These are phyloP conservation scores for Penicillium sp. DNA, from an alignment of 2,329 filamentous ascomycete species.

Conservation along the genomic window DNA sequence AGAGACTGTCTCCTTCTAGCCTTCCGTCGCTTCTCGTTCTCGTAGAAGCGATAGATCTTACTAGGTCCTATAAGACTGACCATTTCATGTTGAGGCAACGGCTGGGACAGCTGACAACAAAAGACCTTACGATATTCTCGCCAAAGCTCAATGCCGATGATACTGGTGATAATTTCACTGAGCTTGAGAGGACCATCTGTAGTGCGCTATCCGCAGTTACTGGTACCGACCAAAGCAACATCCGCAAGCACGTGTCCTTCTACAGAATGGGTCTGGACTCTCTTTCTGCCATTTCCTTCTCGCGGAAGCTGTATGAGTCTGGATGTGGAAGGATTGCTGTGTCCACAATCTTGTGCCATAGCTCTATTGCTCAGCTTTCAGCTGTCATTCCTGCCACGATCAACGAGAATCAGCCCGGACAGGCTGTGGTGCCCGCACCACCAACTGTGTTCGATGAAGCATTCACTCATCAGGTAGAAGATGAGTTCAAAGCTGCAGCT, in stretches of 20 bases:
- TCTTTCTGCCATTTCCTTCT: constrained; percentile 71
- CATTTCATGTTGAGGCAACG: constrained; percentile 49
- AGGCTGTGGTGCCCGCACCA: neutral
- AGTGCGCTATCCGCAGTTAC: constrained; percentile 53
- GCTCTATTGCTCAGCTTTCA: constrained; percentile 63
- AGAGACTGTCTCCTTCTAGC: constrained; percentile 70
- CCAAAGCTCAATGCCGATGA: constrained; percentile 25
- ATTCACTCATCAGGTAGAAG: constrained; percentile 30
- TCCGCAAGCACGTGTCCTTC: constrained; percentile 68
- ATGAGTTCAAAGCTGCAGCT: constrained; percentile 31
- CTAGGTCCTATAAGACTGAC: constrained; percentile 72
- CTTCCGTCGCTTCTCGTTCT: constrained; percentile 72
- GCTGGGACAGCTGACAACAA: constrained; percentile 48
- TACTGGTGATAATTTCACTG: constrained; percentile 47
- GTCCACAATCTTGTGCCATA: constrained; percentile 65
- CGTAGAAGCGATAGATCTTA: constrained; percentile 66
- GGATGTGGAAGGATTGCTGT: constrained; percentile 57
- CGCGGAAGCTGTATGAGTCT: constrained; percentile 52
- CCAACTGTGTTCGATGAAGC: constrained; percentile 19
- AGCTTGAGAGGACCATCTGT: constrained; percentile 57
- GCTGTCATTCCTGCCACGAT: constrained; percentile 16
- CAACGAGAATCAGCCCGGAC: neutral
- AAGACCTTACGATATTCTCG: constrained; percentile 45
- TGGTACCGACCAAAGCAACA: constrained; percentile 40
- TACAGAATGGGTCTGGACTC: constrained; percentile 80